Evolutionary conservation across 805 yeast species (phyloP).

Genomic region (Zygotorulaspora florentina): DNA sequence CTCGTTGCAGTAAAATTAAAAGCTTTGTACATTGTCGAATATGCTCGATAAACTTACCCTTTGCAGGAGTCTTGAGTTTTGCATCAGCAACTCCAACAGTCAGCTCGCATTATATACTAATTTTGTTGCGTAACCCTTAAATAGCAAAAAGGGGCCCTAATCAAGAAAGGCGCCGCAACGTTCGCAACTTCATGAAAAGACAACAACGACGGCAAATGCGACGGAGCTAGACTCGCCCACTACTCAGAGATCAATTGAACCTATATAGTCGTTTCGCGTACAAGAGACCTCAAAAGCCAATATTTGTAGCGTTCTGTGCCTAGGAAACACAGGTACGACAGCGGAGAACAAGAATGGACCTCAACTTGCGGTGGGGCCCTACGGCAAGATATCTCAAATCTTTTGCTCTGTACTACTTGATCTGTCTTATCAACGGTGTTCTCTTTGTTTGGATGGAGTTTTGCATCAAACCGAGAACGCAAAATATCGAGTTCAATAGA

Average conservation of each 20-base stretch:
- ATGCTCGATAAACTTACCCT: background rate
- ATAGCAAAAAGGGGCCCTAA: constrained; percentile 2
- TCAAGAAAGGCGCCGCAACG: background rate
- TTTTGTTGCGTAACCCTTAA: constrained; percentile 1
- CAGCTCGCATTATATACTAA: background rate
- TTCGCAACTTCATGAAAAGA: background rate
- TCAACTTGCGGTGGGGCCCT: background rate
- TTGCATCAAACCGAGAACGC: constrained; percentile 16
- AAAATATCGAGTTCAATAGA: constrained; percentile 12
- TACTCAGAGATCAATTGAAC: too few species aligned
- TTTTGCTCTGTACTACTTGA: constrained; percentile 14
- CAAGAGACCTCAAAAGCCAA: too few species aligned
- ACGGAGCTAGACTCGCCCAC: too few species aligned
- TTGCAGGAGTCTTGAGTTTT: background rate
- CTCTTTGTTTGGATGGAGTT: constrained; percentile 18
- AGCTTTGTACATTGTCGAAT: background rate
- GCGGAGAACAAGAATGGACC: background rate
- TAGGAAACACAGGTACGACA: background rate
- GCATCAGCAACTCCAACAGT: background rate
- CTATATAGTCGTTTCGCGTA: too few species aligned
- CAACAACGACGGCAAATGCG: too few species aligned
- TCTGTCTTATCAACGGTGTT: constrained; percentile 11
- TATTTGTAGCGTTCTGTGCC: too few species aligned
- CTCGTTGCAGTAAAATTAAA: constrained; percentile 16
- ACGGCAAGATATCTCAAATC: constrained; percentile 7